Evolutionary conservation across 495 filamentous ascomycete genomes (phyloP).

Genomic region (Aspergillus coremiiformis): DNA sequence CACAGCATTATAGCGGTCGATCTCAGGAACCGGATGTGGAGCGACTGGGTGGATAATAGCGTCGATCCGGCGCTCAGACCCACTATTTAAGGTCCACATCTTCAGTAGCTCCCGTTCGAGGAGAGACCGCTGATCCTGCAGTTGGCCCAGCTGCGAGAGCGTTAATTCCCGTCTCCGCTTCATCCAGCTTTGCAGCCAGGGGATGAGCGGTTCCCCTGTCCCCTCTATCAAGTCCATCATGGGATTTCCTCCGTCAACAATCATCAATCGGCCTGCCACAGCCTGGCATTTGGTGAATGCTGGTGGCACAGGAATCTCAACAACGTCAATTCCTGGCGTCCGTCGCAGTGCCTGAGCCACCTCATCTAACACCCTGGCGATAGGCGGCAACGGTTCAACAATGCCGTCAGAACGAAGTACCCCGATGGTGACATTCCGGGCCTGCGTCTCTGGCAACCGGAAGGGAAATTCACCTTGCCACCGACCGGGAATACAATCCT

Average conservation of each 20-base stretch:
- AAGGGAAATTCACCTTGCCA: conserved; percentile 30
- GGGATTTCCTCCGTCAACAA: conserved; percentile 43
- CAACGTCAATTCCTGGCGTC: conserved; percentile 41
- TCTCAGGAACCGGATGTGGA: conserved; percentile 55
- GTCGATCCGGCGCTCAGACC: conserved; percentile 36
- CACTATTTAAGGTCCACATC: conserved; percentile 41
- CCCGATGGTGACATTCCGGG: conserved; percentile 37
- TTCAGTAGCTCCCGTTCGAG: conserved; percentile 48
- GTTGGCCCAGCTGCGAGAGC: conserved; percentile 36
- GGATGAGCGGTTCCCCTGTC: conserved; percentile 49
- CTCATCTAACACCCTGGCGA: conserved; percentile 46
- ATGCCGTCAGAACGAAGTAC: conserved; percentile 51
- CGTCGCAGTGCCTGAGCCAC: conserved; percentile 36
- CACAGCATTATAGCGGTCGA: conserved; percentile 55
- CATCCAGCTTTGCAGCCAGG: conserved; percentile 48
- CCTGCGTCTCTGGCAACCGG: background rate
- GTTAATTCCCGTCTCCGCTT: conserved; percentile 34
- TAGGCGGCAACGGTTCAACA: conserved; percentile 51
- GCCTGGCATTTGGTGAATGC: conserved; percentile 45
- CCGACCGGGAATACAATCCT: conserved; percentile 43
- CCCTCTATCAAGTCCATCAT: conserved; percentile 49
- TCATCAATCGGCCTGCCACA: conserved; percentile 51
- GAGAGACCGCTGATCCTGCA: conserved; percentile 43
- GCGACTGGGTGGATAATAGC: conserved; percentile 50
- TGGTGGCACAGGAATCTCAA: conserved; percentile 44